Evolutionary conservation across 2,329 filamentous ascomycete species (phyloP), one percentile per base, ranked within the genome.

Genomic region (Nigrospora sphaerica): DNA sequence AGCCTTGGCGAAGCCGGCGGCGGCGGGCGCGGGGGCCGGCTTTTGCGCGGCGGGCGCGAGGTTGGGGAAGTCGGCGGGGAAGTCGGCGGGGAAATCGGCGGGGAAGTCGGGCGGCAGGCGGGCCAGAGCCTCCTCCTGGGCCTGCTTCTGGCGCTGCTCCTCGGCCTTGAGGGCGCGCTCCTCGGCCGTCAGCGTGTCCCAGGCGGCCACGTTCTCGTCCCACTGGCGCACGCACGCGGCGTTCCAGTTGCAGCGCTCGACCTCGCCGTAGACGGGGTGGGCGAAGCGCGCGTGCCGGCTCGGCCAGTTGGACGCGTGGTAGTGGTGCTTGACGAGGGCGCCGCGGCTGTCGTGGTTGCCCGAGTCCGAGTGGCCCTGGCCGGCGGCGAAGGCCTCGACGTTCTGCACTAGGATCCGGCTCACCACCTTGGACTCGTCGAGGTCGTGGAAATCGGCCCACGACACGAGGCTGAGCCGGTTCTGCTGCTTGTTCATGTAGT

Each of bases 281-380:
- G 71, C 81, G 65, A 75, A 85, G 31, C 84, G 72, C 1, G 80
- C 82, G 58, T 88, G 84, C 3, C 71, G 70, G 44, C 74, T 77
- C 3, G 83, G 85, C 85, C 85, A 88, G 49, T 80, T 77, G 2
- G 83, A 87, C 1, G 85, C 85, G 61, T 88, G 85, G 57, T 86
- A 88, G 62, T 87, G 83, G 59, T 88, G 85, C 62, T 82, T 85
- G 19, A 88, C 83, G 2, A 88, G 69, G 2, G 85, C 84, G 17
- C 74, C 74, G 43, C 81, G 72, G 1, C 82, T 73, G 44, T 83
- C 75, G 62, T 87, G 84, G 56, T 83, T 86, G 13, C 83, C 83
- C 0, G 82, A 85, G 58, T 87, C 78, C 0, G 83, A 87, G 62
- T 88, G 84, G 12, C 84, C 84, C 61, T 87, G 83, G 12, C 84